Percentiles rank a stretch among this genome's conserved stretches.
Conservation (phyloP, 257 asterid genomes). For the Nicotiana paniculata region DNA sequence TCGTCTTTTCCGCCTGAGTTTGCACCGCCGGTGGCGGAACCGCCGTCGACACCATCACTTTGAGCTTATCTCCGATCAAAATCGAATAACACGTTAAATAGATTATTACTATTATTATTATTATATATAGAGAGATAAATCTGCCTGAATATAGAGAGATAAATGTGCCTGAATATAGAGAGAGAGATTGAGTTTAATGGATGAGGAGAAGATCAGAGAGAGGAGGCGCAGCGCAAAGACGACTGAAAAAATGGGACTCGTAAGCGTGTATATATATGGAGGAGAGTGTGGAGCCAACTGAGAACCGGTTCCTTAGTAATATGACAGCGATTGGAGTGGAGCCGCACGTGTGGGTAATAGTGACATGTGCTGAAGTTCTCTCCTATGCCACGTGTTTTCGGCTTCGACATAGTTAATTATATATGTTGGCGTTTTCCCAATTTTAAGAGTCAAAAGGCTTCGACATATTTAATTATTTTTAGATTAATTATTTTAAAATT, state of each 20-base stretch:
- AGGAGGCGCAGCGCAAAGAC: background rate
- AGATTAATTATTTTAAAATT: too few species aligned
- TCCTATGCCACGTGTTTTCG: background rate
- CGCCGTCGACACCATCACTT: conserved; percentile 39
- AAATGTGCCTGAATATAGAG: background rate
- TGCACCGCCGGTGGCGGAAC: conserved; percentile 28
- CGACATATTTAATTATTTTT: too few species aligned
- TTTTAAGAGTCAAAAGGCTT: too few species aligned
- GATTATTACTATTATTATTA: too few species aligned
- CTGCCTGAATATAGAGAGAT: background rate
- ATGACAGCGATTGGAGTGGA: background rate
- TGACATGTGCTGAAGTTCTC: background rate
- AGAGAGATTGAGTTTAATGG: background rate
- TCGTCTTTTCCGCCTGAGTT: conserved; percentile 8
- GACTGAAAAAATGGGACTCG: background rate
- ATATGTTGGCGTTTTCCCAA: too few species aligned
- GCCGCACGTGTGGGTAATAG: background rate
- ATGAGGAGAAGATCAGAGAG: background rate
- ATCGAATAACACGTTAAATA: background rate
- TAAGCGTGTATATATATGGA: background rate
- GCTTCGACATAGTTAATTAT: too few species aligned
- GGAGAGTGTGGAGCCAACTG: background rate
- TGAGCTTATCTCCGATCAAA: background rate
- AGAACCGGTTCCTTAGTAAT: background rate
- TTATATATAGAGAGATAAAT: background rate